Base-by-base conservation (phyloP, 345 rosid genomes). In the Populus pruinosa region DNA sequence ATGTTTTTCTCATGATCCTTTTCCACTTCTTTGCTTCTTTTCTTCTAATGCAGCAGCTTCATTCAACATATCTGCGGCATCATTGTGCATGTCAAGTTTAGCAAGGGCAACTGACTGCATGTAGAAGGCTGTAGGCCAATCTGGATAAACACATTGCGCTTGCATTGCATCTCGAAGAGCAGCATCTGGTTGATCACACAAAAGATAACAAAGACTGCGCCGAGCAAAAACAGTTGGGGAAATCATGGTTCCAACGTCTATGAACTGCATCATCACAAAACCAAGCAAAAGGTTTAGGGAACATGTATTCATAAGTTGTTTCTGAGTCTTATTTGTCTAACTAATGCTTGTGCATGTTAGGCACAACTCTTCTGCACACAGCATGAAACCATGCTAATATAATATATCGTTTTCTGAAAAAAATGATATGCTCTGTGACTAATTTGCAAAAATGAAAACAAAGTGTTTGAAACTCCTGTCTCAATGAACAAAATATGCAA, bases 71-170 rank as follows among this genome's bases (percentile, higher is more conserved):
- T 96, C 98, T 0, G 90, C 82, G 2, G 98, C 94, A 72, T 96
- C 99, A 41, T 89, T 91, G 85, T 90, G 90, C 99, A 96, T 96
- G 89, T 91, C 87, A 75, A 96, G 89, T 83, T 96, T 96, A 31
- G 97, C 93, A 55, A 96, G 92, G 11, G 99, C 99, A 21, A 91
- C 99, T 0, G 98, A 94, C 82, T 96, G 99, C 97, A 96, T 89
- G 85, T 92, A 94, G 89, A 96, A 96, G 23, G 97, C 97, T 0
- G 95, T 90, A 18, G 98, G 94, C 99, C 97, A 96, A 20, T 92
- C 97, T 2, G 97, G 95, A 77, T 84, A 83, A 44, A 88, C 94
- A 38, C 91, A 89, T 25, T 94, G 97, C 0, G 99, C 99, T 80
- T 92, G 99, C 99, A 96, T 96, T 10, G 97, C 99, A 56, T 96